A percentile compares a stretch with the other conserved stretches of the same genome.
Conservation (phyloP, 1,139 yeast genomes). For the Suhomyces yuchorum region DNA sequence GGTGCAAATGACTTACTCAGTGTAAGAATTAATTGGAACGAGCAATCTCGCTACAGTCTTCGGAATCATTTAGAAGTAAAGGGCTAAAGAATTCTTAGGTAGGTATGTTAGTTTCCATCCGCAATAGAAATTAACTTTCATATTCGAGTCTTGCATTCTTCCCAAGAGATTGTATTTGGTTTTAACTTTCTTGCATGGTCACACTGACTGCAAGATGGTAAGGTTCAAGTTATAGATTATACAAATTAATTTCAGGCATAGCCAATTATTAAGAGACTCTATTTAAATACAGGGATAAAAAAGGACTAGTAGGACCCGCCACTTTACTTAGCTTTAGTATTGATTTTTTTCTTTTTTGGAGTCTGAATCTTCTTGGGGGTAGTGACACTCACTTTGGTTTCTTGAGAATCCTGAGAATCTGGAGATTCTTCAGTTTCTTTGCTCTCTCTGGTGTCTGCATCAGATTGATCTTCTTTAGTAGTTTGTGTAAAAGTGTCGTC, state of each 20-base stretch:
- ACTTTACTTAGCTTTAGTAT: constrained; percentile 1
- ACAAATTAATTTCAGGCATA: background rate
- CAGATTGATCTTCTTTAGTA: background rate
- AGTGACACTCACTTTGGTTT: constrained; percentile 1
- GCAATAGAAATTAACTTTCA: too few relatives aligned
- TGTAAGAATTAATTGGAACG: too few relatives aligned
- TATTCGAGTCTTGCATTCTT: too few relatives aligned
- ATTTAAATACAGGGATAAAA: background rate
- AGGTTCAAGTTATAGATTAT: too few relatives aligned
- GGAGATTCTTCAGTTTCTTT: background rate
- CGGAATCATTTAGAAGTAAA: too few relatives aligned
- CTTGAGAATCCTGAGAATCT: background rate
- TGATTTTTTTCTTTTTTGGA: constrained; percentile 4
- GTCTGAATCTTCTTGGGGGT: background rate
- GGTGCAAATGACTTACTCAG: too few relatives aligned
- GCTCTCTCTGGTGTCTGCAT: background rate
- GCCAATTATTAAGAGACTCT: background rate
- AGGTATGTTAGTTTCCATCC: too few relatives aligned
- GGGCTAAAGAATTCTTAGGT: too few relatives aligned
- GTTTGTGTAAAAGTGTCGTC: background rate
- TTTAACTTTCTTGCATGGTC: too few relatives aligned
- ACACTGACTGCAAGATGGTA: too few relatives aligned
- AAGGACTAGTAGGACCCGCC: constrained; percentile 4
- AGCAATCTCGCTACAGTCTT: too few relatives aligned
- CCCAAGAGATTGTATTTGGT: too few relatives aligned